Conservation (phyloP, 768 basidiomycete genomes). For the Serendipita sp. region DNA sequence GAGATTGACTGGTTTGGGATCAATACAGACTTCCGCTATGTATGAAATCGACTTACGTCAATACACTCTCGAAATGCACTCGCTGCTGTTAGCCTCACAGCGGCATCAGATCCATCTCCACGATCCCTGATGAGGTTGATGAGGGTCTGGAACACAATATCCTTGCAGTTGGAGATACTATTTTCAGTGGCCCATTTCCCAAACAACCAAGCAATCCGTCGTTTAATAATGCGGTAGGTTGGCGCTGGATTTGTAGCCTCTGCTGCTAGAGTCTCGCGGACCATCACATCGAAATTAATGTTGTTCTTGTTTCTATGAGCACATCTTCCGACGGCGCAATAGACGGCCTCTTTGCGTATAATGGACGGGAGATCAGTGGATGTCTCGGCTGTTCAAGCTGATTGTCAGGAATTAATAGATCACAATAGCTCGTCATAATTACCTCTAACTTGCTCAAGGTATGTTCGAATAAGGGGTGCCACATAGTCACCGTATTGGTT, state of each 20-base stretch:
- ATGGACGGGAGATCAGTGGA: conserved; percentile 38
- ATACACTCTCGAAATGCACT: conserved; percentile 65
- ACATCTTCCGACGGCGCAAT: conserved; percentile 80
- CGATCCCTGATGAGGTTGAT: conserved; percentile 57
- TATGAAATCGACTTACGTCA: conserved; percentile 39
- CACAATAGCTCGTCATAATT: conserved; percentile 12
- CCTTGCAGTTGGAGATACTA: conserved; percentile 33
- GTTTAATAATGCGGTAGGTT: conserved; percentile 72
- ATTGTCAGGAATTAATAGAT: not conserved
- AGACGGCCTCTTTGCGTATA: conserved; percentile 70
- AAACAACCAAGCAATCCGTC: conserved; percentile 88
- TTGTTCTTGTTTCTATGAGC: conserved; percentile 40
- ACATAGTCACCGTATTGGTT: conserved; percentile 54
- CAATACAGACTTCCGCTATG: not conserved
- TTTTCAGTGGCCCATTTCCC: conserved; percentile 48
- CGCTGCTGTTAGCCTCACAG: conserved; percentile 76
- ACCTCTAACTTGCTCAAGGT: conserved; percentile 49
- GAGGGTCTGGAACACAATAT: conserved; percentile 61
- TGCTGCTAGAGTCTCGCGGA: conserved; percentile 36
- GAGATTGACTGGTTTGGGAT: conserved; percentile 34
- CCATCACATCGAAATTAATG: conserved; percentile 57
- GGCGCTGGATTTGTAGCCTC: conserved; percentile 47
- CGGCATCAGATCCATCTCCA: conserved; percentile 55
- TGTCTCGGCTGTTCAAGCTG: conserved; percentile 26
- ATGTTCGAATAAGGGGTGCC: conserved; percentile 41